Percentiles rank a stretch among this genome's conserved stretches.
These are phyloP conservation scores for Butyriboletus loyo DNA, from an alignment of 768 basidiomycete species.

Conservation along the genomic window DNA sequence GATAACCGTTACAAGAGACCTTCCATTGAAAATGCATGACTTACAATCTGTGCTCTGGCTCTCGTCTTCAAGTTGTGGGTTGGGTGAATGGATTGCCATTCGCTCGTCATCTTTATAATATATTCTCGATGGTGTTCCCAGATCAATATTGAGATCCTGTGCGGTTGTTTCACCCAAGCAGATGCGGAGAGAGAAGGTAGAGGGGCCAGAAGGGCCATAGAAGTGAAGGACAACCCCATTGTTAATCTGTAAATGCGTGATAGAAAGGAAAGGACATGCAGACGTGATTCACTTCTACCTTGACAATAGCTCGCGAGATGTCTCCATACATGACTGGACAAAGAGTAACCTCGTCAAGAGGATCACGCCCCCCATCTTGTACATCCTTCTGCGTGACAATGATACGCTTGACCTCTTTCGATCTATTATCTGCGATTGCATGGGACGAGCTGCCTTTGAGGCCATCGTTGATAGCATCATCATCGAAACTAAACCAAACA, in stretches of 20 bases:
- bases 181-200: slow-evolving; percentile 48
- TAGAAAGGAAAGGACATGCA: neutral
- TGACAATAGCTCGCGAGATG: slow-evolving; percentile 61
- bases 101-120: slow-evolving; percentile 89
- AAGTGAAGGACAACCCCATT: slow-evolving; percentile 71
- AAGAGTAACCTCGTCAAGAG: slow-evolving; percentile 68
- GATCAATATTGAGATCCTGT: slow-evolving; percentile 74
- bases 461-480: slow-evolving; percentile 59
- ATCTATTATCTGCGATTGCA: slow-evolving; percentile 50
- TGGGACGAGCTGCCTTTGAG: slow-evolving; percentile 43
- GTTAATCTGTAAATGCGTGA: slow-evolving; percentile 48
- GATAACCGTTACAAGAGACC: slow-evolving; percentile 6
- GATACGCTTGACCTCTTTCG: slow-evolving; percentile 74
- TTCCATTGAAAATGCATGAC: slow-evolving; percentile 12
- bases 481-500: slow-evolving; percentile 81
- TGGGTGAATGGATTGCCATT: slow-evolving; percentile 76
- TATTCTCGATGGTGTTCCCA: slow-evolving; percentile 73
- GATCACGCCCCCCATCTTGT: slow-evolving; percentile 55
- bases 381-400: slow-evolving; percentile 67
- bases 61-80: slow-evolving; percentile 39
- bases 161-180: slow-evolving; percentile 73
- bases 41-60: slow-evolving; percentile 51
- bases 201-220: slow-evolving; percentile 47
- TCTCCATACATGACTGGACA: slow-evolving; percentile 72
- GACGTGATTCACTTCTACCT: slow-evolving; percentile 39